Evolutionary conservation across 2,329 filamentous ascomycete species (phyloP).

Genomic region (Talaromyces sp.): DNA sequence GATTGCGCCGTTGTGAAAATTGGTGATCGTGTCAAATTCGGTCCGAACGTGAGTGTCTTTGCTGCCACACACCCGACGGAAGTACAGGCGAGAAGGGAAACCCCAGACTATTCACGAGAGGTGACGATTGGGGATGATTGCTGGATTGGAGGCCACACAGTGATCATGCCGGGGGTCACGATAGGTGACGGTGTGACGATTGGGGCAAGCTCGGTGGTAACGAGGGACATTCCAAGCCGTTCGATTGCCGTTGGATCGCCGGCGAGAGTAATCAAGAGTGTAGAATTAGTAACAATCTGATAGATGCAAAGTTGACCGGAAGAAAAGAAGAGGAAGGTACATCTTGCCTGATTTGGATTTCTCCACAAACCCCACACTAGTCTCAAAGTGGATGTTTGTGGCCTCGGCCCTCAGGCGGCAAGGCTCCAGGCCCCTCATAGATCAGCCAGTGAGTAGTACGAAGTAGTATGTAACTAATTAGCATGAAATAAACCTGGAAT

Average conservation of each 20-base stretch:
- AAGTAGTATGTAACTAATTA: no score
- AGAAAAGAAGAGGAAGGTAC: not conserved
- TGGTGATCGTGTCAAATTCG: slow-evolving; percentile 49
- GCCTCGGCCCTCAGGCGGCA: not conserved
- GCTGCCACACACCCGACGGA: slow-evolving; percentile 50
- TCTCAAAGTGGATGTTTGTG: not conserved
- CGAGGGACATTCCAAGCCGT: slow-evolving; percentile 22
- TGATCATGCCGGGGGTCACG: slow-evolving; percentile 37
- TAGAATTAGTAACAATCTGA: not conserved
- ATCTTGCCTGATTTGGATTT: not conserved
- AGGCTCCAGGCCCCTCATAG: not conserved
- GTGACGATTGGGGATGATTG: slow-evolving; percentile 45
- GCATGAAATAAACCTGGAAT: not conserved
- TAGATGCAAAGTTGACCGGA: not conserved
- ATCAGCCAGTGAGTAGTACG: no score
- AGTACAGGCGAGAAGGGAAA: slow-evolving; percentile 42
- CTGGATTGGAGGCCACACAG: slow-evolving; percentile 46
- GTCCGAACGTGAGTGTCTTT: slow-evolving; percentile 49
- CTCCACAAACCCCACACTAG: not conserved
- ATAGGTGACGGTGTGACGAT: slow-evolving; percentile 38
- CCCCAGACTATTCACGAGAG: slow-evolving; percentile 45
- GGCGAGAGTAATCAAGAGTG: slow-evolving; percentile 14
- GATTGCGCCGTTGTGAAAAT: slow-evolving; percentile 51
- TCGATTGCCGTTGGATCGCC: slow-evolving; percentile 16
- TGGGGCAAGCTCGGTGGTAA: slow-evolving; percentile 34